Evolutionary conservation across 2,329 filamentous ascomycete species (phyloP), one percentile per base, ranked within the genome.

Genomic region (Arthrinium phaeospermum): DNA sequence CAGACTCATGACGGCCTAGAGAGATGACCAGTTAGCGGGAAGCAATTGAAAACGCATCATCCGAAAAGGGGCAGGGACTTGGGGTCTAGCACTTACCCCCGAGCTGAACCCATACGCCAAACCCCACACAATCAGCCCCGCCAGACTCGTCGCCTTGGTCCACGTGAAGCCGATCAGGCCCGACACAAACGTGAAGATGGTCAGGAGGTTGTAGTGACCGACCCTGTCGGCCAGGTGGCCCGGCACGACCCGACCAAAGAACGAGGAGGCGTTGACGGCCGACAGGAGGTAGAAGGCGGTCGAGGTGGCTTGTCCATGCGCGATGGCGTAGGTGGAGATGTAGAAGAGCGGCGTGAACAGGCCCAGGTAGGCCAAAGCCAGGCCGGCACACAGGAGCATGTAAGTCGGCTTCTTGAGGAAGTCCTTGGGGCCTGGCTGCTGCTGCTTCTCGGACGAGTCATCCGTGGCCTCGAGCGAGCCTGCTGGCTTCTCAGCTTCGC

Each of bases 71-170:
- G 24, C 14, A 7, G n/a, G n/a, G n/a, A n/a, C n/a, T n/a, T n/a
- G n/a, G n/a, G n/a, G n/a, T 4, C 49, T 22, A 46, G n/a, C 4
- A 73, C 77, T 67, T 74, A 86, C 84, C 0, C 85, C 85, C 2
- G 84, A 86, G 0, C 80, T 78, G 72, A 87, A 86, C 0, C 85
- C 85, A 74, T 86, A 87, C 0, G 81, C 82, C 19, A 82, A 79
- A 0, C 82, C 82, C 74, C 84, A 87, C 4, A 84, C 75, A 1
- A 86, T 81, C 71, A 86, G 79, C 0, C 84, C 85, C 0, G 84
- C 82, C 8, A 84, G 81, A 16, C 78, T 81, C 1, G 80, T 81
- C 1, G 83, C 84, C 24, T 80, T 80, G 4, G 83, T 85, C 80
- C 86, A 85, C 41, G 82, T 84, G n/a, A 87, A 80, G 1, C 83